Percentiles rank a stretch among this genome's conserved stretches.
These are phyloP conservation scores for Irpex lacteus DNA, from an alignment of 1,284 basidiomycete genomes.

Conservation along the genomic window DNA sequence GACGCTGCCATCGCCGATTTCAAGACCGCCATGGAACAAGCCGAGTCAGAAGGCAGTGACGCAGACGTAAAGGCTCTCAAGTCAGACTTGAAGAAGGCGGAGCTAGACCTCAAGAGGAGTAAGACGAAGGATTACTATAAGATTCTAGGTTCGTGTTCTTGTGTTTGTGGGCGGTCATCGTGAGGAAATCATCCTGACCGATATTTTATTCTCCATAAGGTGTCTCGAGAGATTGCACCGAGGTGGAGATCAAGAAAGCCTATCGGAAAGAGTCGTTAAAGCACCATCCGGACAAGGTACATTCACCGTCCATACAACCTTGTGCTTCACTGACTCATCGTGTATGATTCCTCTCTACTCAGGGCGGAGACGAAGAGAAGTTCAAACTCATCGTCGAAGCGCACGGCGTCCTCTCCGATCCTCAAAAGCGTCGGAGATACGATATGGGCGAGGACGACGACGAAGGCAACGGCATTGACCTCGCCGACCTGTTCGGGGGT, in stretches of 20 bases:
- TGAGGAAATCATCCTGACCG: background rate
- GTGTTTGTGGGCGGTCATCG: background rate
- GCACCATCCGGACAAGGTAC: conserved; percentile 84
- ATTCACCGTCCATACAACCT: conserved; percentile 8
- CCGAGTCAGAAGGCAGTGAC: conserved; percentile 54
- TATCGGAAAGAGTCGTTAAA: conserved; percentile 76
- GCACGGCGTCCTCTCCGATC: conserved; percentile 73
- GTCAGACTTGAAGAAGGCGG: conserved; percentile 73
- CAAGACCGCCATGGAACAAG: conserved; percentile 72
- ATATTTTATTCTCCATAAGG: conserved; percentile 20
- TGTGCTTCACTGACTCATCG: conserved; percentile 2
- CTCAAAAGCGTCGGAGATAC: conserved; percentile 64
- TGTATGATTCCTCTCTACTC: background rate
- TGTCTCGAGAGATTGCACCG: conserved; percentile 55
- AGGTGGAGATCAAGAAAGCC: conserved; percentile 76
- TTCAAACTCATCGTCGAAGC: conserved; percentile 84
- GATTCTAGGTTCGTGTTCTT: conserved; percentile 46
- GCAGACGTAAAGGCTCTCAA: conserved; percentile 63
- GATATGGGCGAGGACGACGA: conserved; percentile 78
- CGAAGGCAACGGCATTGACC: conserved; percentile 41
- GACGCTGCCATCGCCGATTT: conserved; percentile 77
- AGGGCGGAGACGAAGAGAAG: conserved; percentile 83
- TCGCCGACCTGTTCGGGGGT: conserved; percentile 25
- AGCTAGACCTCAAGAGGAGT: conserved; percentile 74
- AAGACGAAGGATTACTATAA: conserved; percentile 88